Conservation (phyloP, 805 yeast genomes). For the Saccharomyces kudriavzevii region DNA sequence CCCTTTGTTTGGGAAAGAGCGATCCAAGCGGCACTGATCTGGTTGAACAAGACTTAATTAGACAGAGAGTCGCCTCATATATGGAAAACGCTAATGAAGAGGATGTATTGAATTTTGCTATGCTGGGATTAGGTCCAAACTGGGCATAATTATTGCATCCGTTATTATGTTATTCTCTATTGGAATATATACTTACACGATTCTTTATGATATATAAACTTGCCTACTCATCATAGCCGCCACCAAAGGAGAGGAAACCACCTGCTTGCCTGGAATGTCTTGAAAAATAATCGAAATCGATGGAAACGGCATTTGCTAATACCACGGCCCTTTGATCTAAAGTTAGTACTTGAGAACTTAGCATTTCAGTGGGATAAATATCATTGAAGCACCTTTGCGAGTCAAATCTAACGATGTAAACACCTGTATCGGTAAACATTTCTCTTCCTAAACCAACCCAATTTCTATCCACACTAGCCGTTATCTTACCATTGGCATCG, state of each 20-base stretch:
- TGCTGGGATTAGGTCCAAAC: constrained; percentile 66
- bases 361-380: constrained; percentile 37
- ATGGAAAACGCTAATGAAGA: constrained; percentile 50
- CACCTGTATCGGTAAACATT: constrained; percentile 89
- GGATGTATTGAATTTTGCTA: constrained; percentile 57
- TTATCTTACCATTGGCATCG: constrained; percentile 48
- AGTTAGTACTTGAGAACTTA: constrained; percentile 40
- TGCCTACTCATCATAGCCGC: constrained; percentile 17
- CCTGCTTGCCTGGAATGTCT: constrained; percentile 67
- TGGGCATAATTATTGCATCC: constrained; percentile 26
- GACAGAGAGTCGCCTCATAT: constrained; percentile 55
- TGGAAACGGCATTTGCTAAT: constrained; percentile 80
- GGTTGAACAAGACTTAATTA: constrained; percentile 43
- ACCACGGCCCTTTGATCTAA: constrained; percentile 80
- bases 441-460: constrained; percentile 96
- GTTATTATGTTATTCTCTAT: no score
- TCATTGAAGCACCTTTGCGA: constrained; percentile 54
- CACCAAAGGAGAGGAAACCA: constrained; percentile 26
- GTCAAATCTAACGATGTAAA: constrained; percentile 79
- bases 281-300: constrained; percentile 95
- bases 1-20: constrained; percentile 48
- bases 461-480: constrained; percentile 79
- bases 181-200: background rate
- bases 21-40: constrained; percentile 34
- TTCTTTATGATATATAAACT: background rate